Evolutionary conservation across 257 asterid species (phyloP), one percentile per base, ranked within the genome.

Genomic region (Anisodus tanguticus): DNA sequence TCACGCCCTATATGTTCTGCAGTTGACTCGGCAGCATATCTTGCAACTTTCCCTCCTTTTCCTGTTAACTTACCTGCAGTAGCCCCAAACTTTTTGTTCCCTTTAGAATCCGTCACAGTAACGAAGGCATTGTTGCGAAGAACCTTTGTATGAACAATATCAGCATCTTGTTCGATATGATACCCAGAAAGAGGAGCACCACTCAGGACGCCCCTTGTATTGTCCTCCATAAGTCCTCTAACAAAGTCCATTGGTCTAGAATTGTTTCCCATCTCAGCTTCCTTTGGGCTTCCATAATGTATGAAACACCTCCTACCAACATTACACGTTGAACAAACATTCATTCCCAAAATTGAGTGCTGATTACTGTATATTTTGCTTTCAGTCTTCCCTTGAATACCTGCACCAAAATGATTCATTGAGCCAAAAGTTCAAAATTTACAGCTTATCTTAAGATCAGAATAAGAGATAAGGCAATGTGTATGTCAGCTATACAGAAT

Each of bases 1-100:
- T 79, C 89, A 12, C 95, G 97, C 39, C 98, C 99, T 12, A 93
- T 87, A 81, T 97, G 90, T 90, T 97, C 98, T 9, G 97, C 98
- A 87, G 93, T 91, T 37, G 97, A 95, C 62, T 95, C 98, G 17
- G 26, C 26, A 22, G 95, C 86, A 79, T 91, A 93, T 35, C 99
- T 89, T 8, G 88, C 86, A 71, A 90, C 88, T 81, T 92, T 92
- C 9, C 90, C 26, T 22, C 92, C 97, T 88, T 89, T 94, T 55
- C 92, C 97, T 5, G 95, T 89, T 86, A 94, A 86, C 83, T 85
- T 88, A 26, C 97, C 98, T 55, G 26, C 26, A 22, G 98, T 86
- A 84, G 90, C 84, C 31, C 98, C 97, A 55, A 87, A 57, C 85
- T 95, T 97, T 49, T 85, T 92, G 86, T 93, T 91, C 85, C 99